Evolutionary conservation across 129 eudicot species (phyloP), one percentile per base, ranked within the genome.

Genomic region (Helianthus tuberosus): DNA sequence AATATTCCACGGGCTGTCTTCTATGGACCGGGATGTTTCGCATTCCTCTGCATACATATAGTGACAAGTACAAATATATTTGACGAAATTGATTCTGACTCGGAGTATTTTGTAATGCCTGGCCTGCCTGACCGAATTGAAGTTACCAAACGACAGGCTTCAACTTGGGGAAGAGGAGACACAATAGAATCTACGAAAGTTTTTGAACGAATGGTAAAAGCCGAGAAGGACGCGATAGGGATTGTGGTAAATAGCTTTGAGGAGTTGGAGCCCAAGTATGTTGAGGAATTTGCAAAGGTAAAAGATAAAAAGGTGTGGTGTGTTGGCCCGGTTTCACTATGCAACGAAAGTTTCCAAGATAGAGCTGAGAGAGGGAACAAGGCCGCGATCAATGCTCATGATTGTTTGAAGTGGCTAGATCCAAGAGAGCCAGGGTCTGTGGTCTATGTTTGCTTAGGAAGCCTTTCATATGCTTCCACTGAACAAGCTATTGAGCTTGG

Each of bases 291-390:
- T 25, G 27, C 64, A 11, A 85, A 80, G 75, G 76, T 36, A 8
- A 80, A 82, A 77, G 75, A 77, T 23, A 80, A 44, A 20, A 82
- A 50, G 1, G 82, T 84, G 2, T 89, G 89, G 91, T 85, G 94
- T 39, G 44, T 92, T 14, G 98, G 98, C n/a, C 98, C 96, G 6
- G 85, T 89, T 50, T 92, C 98, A 5, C 63, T 87, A 9, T 81
- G 66, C 75, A 87, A 85, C 79, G 80, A 51, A 44, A 77, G 76
- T 13, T 12, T 14, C 11, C 53, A 55, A 20, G 97, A 92, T 59
- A 71, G 74, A 55, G 71, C 78, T 7, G 64, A 76, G 11, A 83
- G 96, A 64, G 96, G 96, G 10, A 81, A 86, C 68, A 79, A 75
- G 71, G 58, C 87, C 2, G 76, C 87, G 27, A 71, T 85, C 4